Base-by-base conservation (phyloP, 2,329 filamentous ascomycete genomes). In the Penicillium sp. region DNA sequence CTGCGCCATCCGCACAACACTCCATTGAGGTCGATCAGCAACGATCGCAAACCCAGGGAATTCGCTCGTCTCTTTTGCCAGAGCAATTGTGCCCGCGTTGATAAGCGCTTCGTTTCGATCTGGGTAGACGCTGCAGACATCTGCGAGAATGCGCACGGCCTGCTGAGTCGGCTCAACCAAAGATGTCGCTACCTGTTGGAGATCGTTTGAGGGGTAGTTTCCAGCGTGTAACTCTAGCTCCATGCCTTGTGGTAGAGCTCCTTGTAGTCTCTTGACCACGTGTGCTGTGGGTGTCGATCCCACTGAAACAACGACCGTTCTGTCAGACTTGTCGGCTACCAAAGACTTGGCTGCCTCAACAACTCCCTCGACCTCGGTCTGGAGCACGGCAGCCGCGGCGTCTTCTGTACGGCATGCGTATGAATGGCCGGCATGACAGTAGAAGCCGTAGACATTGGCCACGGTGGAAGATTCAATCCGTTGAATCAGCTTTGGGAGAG, bases 111-210 rank as follows among this genome's bases (percentile, higher is more conserved):
- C 88, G 64, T 77, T 51, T 62, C 75, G 59, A 64, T 66, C 83
- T 0, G 83, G 78, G 66, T 93, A 93, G 4, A 87, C 68, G 50
- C 83, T 86, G 29, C 83, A 82, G 1, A 93, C 82, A 67, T 93
- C 88, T 0, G 85, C 83, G 10, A 92, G 73, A 5, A 92, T 78
- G 75, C 71, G 63, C 73, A 66, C 38, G 14, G 66, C 60, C 60
- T 68, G 72, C 24, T 75, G 54, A 0, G 51, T 29, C 9, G 55
- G 45, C 6, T 11, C 2, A 69, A 69, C 22, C 7, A 88, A 84
- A 59, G 87, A 83, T 0, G 89, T 89, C 1, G 88, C 84, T 2
- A 92, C 79, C 70, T 93, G 90, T 70, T 94, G 89, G 58, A 92
- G 77, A 69, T 93, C 89, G 11, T 92, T 82, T 4, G 85, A 79